phyloP scores from a whole-genome alignment of 75 land plant genomes.

The Sequoia sempervirens region DNA sequence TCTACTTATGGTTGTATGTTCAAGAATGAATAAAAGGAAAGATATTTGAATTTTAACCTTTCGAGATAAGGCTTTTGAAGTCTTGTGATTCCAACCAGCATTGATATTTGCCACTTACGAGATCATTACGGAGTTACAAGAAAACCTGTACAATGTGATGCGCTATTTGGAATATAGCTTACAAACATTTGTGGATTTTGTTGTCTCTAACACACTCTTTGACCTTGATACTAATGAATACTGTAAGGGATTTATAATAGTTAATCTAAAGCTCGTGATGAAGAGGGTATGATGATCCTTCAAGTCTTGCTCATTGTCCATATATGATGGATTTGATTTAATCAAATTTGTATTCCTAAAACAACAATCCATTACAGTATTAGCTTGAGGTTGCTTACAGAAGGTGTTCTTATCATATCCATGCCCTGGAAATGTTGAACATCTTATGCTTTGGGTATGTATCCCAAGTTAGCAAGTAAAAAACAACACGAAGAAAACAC shows the following conservation, averaged over 20 bases:
- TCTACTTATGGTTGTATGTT: background rate
- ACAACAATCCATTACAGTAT: background rate
- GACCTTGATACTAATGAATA: background rate
- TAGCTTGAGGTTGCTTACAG: background rate
- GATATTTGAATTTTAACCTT: background rate
- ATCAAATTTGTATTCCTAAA: background rate
- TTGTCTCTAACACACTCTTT: background rate
- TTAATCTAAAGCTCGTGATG: background rate
- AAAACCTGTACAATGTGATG: background rate
- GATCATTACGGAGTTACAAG: background rate
- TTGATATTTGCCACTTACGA: no score
- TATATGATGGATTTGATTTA: no score
- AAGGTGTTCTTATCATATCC: background rate
- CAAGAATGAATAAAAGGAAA: background rate
- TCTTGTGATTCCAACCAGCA: background rate
- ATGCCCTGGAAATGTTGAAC: background rate
- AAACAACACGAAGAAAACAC: background rate
- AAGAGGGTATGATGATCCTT: background rate
- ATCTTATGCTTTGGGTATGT: background rate
- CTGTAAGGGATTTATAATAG: background rate
- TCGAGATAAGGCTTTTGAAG: background rate
- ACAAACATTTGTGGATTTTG: background rate
- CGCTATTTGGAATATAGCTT: background rate
- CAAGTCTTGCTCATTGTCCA: background rate
- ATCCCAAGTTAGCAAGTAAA: background rate